Evolutionary conservation across 129 eudicot species (phyloP).

Genomic region (Flaveria bidentis): DNA sequence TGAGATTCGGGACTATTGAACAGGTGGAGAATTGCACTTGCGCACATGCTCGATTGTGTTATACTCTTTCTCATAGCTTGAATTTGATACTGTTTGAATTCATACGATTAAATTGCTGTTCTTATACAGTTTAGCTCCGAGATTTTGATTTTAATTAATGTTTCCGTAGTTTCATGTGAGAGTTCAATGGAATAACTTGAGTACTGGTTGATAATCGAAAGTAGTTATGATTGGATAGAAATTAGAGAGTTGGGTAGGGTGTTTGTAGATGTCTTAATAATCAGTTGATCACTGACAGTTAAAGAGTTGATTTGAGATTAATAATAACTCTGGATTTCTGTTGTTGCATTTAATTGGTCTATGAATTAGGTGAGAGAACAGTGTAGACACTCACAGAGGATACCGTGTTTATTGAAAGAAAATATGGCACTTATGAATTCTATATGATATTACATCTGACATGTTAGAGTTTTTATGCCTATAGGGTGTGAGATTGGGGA

Average conservation of each 20-base stretch:
- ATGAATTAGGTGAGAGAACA: background rate
- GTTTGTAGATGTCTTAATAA: background rate
- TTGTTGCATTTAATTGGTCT: background rate
- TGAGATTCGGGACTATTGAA: background rate
- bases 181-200: background rate
- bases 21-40: too few relatives aligned
- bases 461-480: background rate
- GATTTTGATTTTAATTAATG: background rate
- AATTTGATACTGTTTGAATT: background rate
- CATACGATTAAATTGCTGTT: background rate
- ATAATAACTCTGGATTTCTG: background rate
- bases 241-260: background rate
- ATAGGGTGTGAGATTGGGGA: background rate
- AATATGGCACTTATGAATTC: background rate
- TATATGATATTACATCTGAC: background rate
- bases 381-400: conserved; percentile 11
- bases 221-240: background rate
- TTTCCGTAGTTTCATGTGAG: too few relatives aligned
- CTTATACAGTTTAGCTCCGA: background rate
- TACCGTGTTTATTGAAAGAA: background rate
- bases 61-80: too few relatives aligned
- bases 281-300: background rate
- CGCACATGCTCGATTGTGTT: too few relatives aligned
- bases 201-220: background rate
- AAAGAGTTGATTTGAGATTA: background rate